These are phyloP conservation scores for Herpomyces periplanetae DNA, from an alignment of 2,329 filamentous ascomycete genomes.

Conservation along the genomic window DNA sequence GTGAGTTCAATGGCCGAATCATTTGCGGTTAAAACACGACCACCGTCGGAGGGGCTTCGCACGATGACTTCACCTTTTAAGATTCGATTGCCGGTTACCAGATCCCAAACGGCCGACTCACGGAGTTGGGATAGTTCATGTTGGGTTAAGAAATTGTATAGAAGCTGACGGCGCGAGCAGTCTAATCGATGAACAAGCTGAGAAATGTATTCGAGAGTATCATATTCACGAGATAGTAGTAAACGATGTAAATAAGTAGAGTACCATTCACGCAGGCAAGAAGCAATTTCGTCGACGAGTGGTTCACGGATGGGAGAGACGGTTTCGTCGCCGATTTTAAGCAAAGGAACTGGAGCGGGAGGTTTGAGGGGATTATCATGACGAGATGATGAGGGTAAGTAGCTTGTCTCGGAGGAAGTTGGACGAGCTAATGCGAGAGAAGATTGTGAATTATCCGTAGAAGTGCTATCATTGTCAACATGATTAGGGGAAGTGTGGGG, in stretches of 20 bases:
- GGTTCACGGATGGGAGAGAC: conserved; percentile 61
- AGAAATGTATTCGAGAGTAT: conserved; percentile 38
- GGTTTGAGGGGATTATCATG: too few species aligned
- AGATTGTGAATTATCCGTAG: too few species aligned
- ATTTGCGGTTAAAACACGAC: conserved; percentile 52
- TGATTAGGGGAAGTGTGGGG: too few species aligned
- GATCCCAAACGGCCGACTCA: conserved; percentile 73
- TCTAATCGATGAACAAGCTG: conserved; percentile 46
- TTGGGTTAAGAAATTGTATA: conserved; percentile 66
- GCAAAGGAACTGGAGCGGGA: conserved; percentile 68
- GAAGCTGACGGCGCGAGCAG: conserved; percentile 43
- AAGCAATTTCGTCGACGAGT: conserved; percentile 83
- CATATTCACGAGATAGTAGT: conserved; percentile 42
- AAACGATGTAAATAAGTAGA: conserved; percentile 82
- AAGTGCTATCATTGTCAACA: too few species aligned
- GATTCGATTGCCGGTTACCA: conserved; percentile 75
- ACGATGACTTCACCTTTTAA: conserved; percentile 81
- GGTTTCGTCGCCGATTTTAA: conserved; percentile 89
- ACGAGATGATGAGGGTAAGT: too few species aligned
- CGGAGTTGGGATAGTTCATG: conserved; percentile 43
- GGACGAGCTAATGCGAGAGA: too few species aligned
- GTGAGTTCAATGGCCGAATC: conserved; percentile 77
- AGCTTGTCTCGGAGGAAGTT: too few species aligned
- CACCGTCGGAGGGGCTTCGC: conserved; percentile 41
- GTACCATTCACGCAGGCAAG: conserved; percentile 87